Conservation (phyloP, 2,329 filamentous ascomycete species). For the Neocucurbitaria cava region DNA sequence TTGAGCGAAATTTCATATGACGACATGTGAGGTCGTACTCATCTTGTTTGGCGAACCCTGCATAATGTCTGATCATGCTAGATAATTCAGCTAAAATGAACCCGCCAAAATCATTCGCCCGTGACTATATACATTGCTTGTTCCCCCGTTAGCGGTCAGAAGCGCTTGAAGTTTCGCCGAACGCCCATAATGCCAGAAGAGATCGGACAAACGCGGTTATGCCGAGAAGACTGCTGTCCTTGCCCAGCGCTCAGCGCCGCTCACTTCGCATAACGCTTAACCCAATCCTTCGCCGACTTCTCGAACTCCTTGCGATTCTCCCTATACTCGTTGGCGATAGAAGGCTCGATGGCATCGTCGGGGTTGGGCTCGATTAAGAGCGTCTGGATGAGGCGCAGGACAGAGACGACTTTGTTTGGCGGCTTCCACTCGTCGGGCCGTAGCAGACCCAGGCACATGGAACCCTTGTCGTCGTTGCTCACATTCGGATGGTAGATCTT, state of each 20-base stretch:
- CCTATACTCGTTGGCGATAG: slow-evolving; percentile 85
- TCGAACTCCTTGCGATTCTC: slow-evolving; percentile 73
- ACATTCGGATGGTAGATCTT: slow-evolving; percentile 97
- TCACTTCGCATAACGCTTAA: slow-evolving; percentile 71
- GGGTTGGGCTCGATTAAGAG: slow-evolving; percentile 82
- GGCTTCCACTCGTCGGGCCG: slow-evolving; percentile 93
- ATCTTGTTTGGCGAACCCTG: slow-evolving; percentile 21
- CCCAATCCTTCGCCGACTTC: slow-evolving; percentile 76
- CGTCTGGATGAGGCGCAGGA: slow-evolving; percentile 77
- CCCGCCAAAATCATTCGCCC: slow-evolving; percentile 10
- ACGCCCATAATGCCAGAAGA: slow-evolving; percentile 42
- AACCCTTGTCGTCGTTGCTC: slow-evolving; percentile 83
- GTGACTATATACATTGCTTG: slow-evolving; percentile 19
- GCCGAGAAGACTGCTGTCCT: slow-evolving; percentile 1
- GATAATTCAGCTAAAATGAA: slow-evolving; percentile 6
- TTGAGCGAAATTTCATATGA: slow-evolving; percentile 24
- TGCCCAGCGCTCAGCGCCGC: slow-evolving; percentile 8
- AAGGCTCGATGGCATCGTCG: slow-evolving; percentile 85
- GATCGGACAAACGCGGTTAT: slow-evolving; percentile 12
- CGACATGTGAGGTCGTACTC: slow-evolving; percentile 20
- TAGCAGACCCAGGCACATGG: slow-evolving; percentile 84
- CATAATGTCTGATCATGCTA: slow-evolving; percentile 8
- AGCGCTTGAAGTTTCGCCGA: slow-evolving; percentile 34
- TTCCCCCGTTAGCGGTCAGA: slow-evolving; percentile 8
- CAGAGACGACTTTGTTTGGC: slow-evolving; percentile 74